phyloP scores from a whole-genome alignment of 768 basidiomycete species.

The Agrocybe praecox region DNA sequence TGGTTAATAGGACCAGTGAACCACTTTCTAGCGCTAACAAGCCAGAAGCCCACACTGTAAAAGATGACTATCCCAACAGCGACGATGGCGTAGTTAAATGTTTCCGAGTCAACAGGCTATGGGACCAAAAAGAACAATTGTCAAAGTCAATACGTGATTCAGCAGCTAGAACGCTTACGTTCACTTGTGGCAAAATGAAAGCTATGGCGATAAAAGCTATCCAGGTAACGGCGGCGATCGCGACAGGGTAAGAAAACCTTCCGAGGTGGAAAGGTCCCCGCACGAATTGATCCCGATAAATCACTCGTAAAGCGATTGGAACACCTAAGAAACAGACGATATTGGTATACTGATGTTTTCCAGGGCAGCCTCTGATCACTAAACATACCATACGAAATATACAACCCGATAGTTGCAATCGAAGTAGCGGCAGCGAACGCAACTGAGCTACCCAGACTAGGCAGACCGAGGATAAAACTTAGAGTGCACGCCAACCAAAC shows the following conservation, averaged over 20 bases:
- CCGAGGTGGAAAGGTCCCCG: conserved; percentile 78
- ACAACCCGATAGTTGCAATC: conserved; percentile 76
- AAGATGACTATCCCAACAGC: conserved; percentile 73
- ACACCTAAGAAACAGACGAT: conserved; percentile 43
- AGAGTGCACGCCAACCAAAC: conserved; percentile 82
- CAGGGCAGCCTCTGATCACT: no score
- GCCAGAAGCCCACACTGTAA: conserved; percentile 72
- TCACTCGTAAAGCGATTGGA: conserved; percentile 68
- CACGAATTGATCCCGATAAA: conserved; percentile 59
- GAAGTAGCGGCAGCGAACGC: conserved; percentile 65
- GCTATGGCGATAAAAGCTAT: conserved; percentile 72
- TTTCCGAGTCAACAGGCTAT: conserved; percentile 68
- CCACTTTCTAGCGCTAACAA: conserved; percentile 71
- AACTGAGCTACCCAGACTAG: conserved; percentile 71
- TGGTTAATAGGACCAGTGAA: conserved; percentile 73
- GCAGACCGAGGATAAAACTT: conserved; percentile 74
- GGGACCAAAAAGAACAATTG: not conserved
- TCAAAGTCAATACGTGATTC: not conserved
- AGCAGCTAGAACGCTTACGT: conserved; percentile 34
- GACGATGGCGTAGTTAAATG: conserved; percentile 75
- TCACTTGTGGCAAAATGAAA: conserved; percentile 73
- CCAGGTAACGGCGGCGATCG: conserved; percentile 62
- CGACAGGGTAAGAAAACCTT: conserved; percentile 59
- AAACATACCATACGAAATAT: conserved; percentile 66
- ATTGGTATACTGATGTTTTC: no score